A percentile compares a stretch with the other conserved stretches of the same genome.
phyloP scores from a whole-genome alignment of 345 rosid species.

The Laguncularia racemosa region DNA sequence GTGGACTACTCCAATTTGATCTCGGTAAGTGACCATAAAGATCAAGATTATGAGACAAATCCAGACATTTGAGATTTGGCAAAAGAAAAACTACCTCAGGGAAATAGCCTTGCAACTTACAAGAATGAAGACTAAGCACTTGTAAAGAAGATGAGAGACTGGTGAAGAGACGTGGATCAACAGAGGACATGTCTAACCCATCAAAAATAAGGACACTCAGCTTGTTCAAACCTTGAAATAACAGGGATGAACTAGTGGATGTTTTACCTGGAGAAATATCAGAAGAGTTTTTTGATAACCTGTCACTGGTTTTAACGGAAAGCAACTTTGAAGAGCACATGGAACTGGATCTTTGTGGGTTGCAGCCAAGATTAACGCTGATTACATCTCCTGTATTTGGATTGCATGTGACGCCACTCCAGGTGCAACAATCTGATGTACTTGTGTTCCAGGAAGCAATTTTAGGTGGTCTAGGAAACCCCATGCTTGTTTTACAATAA shows the following conservation, averaged over 20 bases:
- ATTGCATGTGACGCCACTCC: constrained; percentile 16
- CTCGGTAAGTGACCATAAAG: constrained; percentile 2
- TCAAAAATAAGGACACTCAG: constrained; percentile 1
- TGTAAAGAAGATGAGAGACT: constrained; percentile 2
- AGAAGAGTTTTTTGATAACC: constrained; percentile 8
- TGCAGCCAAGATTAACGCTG: not conserved
- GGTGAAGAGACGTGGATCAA: not conserved
- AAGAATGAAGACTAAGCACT: not conserved
- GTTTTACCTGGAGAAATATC: not conserved
- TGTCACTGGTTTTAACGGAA: no score
- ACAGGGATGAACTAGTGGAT: not conserved
- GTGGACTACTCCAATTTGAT: constrained; percentile 9
- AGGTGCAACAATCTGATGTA: not conserved
- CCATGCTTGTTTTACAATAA: not conserved
- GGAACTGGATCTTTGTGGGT: not conserved
- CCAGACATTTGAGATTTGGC: not conserved
- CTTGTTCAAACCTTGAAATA: not conserved
- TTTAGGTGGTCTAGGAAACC: not conserved
- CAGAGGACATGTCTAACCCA: constrained; percentile 2
- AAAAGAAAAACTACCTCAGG: not conserved
- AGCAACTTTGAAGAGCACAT: not conserved
- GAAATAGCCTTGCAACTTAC: not conserved
- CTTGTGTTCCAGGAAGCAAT: not conserved
- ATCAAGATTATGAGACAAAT: not conserved
- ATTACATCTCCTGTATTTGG: constrained; percentile 7